Evolutionary conservation across 345 rosid species (phyloP), one percentile per base, ranked within the genome.

Genomic region (rapeseed (Brassica napus)): DNA sequence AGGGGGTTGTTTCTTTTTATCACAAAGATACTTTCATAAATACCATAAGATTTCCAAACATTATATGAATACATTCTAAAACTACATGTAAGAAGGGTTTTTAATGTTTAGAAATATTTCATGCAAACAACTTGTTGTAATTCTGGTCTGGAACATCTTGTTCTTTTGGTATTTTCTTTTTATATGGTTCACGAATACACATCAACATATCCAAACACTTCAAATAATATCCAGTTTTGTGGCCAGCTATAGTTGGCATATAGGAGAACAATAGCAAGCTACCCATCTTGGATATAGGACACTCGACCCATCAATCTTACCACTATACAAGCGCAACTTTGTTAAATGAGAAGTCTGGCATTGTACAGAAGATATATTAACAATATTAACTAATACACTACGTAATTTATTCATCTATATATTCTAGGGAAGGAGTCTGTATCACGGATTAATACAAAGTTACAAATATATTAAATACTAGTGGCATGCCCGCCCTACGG

Each of bases 171-270:
- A 34, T 34, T 34, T 34, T 34, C 31, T 28, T 34, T 34, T 34
- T 34, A 34, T 5, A 34, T 34, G 37, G 37, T 18, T 31, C 7
- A 30, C 31, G 47, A 10, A 64, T 16, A 4, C 2, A 49, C 49
- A 31, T n/a, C 57, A 21, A 11, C 31, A 28, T 28, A 28, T 28
- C 31, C 31, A 28, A 28, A 28, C 31, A 28, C 31, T 28, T 28
- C 4, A 28, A 28, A 28, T 28, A 28, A 28, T 28, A 28, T 28
- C 31, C 31, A 66, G 76, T 64, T 54, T 8, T 54, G 81, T 77
- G 77, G 65, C 63, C 62, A 78, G 58, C 77, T 57, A 39, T 72
- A 65, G 82, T 72, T 78, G 77, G 52, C 77, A 78, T 71, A 57
- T 28, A 73, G 28, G 39, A 78, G 63, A 66, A 66, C 73, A 72